These are phyloP conservation scores for Apophysomyces ossiformis DNA, from an alignment of 371 early-diverging fungal species.

Conservation along the genomic window DNA sequence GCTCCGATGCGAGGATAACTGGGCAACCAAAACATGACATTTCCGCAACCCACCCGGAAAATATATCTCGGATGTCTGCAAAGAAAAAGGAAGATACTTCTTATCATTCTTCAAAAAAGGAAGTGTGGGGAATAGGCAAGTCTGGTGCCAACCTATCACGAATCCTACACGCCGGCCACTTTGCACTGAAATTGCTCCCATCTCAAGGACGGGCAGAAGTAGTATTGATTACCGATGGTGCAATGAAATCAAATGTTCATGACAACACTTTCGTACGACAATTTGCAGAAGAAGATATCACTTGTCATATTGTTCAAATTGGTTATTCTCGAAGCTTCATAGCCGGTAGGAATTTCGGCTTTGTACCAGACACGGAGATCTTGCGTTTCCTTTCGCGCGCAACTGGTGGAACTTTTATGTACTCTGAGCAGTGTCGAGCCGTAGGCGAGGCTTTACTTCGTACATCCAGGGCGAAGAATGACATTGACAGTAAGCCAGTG, in stretches of 20 bases:
- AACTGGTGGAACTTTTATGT: constrained; percentile 82
- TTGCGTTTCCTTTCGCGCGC: constrained; percentile 82
- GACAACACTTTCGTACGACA: constrained; percentile 60
- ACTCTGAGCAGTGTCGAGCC: constrained; percentile 70
- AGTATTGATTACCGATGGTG: constrained; percentile 89
- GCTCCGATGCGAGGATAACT: not conserved
- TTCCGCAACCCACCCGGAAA: not conserved
- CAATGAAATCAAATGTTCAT: constrained; percentile 70
- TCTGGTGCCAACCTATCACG: constrained; percentile 66
- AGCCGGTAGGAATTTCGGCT: constrained; percentile 85
- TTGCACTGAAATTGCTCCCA: constrained; percentile 76
- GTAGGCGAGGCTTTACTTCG: not conserved
- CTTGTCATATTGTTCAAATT: constrained; percentile 85
- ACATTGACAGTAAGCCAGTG: not conserved
- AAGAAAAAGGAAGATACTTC: constrained; percentile 20
- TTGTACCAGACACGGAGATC: constrained; percentile 88
- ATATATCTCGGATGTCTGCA: not conserved
- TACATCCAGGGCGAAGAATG: not conserved
- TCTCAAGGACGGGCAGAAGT: constrained; percentile 71
- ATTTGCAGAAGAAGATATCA: constrained; percentile 72
- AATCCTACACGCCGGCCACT: constrained; percentile 73
- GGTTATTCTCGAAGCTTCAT: constrained; percentile 77
- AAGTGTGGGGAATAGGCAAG: constrained; percentile 67
- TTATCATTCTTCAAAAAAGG: constrained; percentile 44
- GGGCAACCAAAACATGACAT: not conserved